Conservation (phyloP, 257 asterid genomes). For the Nicotiana noctiflora region DNA sequence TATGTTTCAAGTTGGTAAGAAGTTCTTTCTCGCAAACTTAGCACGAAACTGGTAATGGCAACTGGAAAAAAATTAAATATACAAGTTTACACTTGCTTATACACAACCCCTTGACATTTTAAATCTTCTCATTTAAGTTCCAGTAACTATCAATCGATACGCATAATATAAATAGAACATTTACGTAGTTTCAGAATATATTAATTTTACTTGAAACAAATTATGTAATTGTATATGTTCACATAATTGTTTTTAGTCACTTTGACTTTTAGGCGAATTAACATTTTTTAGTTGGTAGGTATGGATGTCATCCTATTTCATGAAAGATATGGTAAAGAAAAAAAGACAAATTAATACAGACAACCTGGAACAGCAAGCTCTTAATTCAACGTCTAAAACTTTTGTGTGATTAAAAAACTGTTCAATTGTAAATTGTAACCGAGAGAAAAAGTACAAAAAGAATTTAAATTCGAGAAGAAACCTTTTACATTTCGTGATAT, state of each 20-base stretch:
- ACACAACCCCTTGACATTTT: neutral
- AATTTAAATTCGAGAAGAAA: neutral
- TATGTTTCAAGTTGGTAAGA: neutral
- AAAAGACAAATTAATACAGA: neutral
- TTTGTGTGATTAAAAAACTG: neutral
- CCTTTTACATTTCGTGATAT: neutral
- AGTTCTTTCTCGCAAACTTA: neutral
- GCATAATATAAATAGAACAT: neutral
- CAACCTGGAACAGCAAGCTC: constrained; percentile 10
- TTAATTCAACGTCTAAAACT: neutral
- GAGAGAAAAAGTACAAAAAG: too few species aligned
- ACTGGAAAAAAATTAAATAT: neutral
- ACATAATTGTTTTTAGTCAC: neutral
- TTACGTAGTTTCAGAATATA: neutral
- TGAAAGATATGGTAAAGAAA: neutral
- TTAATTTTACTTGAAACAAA: neutral
- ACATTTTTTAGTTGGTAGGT: constrained; percentile 14
- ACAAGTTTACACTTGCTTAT: neutral
- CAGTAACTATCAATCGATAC: too few species aligned
- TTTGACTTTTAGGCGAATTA: neutral
- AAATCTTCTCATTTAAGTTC: neutral
- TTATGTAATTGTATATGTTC: neutral
- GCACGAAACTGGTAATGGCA: neutral
- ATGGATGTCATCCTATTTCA: constrained; percentile 26
- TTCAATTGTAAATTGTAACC: too few species aligned